phyloP scores from a whole-genome alignment of 1,284 basidiomycete genomes.

The Phylloboletellus chloephorus region DNA sequence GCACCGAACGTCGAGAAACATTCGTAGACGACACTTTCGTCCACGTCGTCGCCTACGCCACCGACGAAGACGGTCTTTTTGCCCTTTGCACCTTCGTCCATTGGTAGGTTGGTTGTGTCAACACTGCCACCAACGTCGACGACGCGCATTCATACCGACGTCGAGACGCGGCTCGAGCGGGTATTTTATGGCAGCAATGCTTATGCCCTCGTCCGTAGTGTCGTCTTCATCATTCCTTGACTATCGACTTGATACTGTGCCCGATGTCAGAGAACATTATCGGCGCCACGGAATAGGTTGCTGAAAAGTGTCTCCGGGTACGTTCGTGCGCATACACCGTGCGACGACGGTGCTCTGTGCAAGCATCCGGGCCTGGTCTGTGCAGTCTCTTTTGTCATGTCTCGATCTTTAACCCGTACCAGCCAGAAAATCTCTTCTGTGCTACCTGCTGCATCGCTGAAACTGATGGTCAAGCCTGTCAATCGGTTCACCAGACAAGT shows the following conservation, averaged over 20 bases:
- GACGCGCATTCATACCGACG: too few relatives aligned
- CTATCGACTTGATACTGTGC: slow-evolving; percentile 60
- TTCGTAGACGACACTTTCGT: slow-evolving; percentile 63
- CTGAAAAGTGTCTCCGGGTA: slow-evolving; percentile 29
- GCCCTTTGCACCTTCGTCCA: slow-evolving; percentile 76
- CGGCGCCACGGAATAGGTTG: slow-evolving; percentile 7
- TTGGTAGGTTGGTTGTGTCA: slow-evolving; percentile 22
- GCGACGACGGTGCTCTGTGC: slow-evolving; percentile 56
- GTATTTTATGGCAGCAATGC: slow-evolving; percentile 15
- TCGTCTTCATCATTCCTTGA: slow-evolving; percentile 42
- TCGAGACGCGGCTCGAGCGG: too few relatives aligned
- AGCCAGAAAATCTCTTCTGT: slow-evolving; percentile 70
- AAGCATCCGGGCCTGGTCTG: slow-evolving; percentile 64
- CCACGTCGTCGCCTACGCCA: slow-evolving; percentile 68
- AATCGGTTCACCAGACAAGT: slow-evolving; percentile 58
- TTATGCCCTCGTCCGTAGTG: slow-evolving; percentile 21
- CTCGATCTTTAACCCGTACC: slow-evolving; percentile 9
- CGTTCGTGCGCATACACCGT: slow-evolving; percentile 31
- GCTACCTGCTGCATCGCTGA: slow-evolving; percentile 49
- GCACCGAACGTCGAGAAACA: slow-evolving; percentile 73
- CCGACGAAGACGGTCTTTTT: slow-evolving; percentile 81
- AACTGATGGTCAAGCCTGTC: slow-evolving; percentile 64
- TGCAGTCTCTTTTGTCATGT: slow-evolving; percentile 3
- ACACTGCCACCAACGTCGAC: slow-evolving; percentile 2
- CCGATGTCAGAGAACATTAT: slow-evolving; percentile 47